Base-by-base conservation (phyloP, 352 stramenopile species). In the Phytophthora hibernalis region DNA sequence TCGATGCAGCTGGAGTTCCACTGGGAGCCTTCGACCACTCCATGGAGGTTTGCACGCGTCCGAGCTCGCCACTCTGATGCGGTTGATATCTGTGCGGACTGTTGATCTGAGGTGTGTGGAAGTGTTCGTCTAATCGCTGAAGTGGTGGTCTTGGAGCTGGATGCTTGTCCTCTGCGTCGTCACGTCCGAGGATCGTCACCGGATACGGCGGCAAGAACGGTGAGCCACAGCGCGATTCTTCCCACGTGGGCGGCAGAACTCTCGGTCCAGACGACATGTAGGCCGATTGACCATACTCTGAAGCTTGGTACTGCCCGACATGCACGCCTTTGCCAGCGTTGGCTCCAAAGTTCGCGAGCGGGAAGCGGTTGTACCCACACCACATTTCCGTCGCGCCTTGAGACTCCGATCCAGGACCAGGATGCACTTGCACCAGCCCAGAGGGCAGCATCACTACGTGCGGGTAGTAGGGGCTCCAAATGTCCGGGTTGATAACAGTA, bases 131-230 rank as follows among this genome's bases (percentile, higher is more conserved):
- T 7, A 79, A 35, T 37, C 24, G 22, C 1, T 49, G 28, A 12
- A 49, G n/a, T 40, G 52, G 24, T 10, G 49, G 8, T 31, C 12
- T 42, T 66, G 77, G 21, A 43, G 55, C 24, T 69, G 65, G 24
- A 55, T 48, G 24, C 54, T 74, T 62, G 66, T 79, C 48, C 72
- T 80, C 61, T 61, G 57, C 54, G 62, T 83, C 35, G 54, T 66
- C 69, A 28, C 31, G 58, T 42, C 53, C 58, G 10, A 87, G 66
- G 24, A 89, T 63, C 4, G 67, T 72, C 5, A 91, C 82, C 9
- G 84, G 84, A 60, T 89, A 87, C 7, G 79, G 73, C 16, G 72
- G 69, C 35, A 91, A 74, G 51, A 92, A 92, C 6, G 84, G 84
- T 8, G 73, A 82, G 6, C 77, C 68, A 28, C 72, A 51, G 4